Base-by-base conservation (phyloP, 306 rosid species). In the Quercus glauca region DNA sequence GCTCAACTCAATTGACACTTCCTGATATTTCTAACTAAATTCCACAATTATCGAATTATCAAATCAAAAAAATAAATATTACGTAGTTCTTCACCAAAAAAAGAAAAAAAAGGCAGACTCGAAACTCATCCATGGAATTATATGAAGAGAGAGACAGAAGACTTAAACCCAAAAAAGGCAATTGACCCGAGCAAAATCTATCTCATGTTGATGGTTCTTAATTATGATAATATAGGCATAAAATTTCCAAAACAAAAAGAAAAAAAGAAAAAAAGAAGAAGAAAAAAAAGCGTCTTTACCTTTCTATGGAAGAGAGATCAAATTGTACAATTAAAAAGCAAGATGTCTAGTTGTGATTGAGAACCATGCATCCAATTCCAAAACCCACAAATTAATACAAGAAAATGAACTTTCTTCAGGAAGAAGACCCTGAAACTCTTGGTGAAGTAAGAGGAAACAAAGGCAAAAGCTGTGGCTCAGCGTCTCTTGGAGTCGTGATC, bases 401-500 rank as follows among this genome's bases (percentile, higher is more conserved):
- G 21, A 37, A 63, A 80, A 73, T 69, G 15, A 28, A 28, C 18
- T 69, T 15, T 17, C 76, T 58, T 86, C 87, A 91, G 82, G 94
- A 85, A 60, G 91, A 81, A 17, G 94, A 83, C 35, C 91, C 91
- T 21, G 97, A 89, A 67, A 91, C 89, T 84, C 93, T 93, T 0
- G 99, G 99, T 28, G 99, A 93, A 9, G 93, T 80, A 1, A 89
- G 67, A 4, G 99, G 99, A 60, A 95, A 95, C 69, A 95, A 74
- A 71, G 98, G 88, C 86, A 95, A 77, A 7, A 95, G 94, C 89
- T 86, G 92, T 5, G 96, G 98, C 63, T 89, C 87, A 0, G 92
- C 79, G 60, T 75, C 91, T 76, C 96, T 88, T 0, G 96, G 98
- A 4, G 98, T 89, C 2, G 76, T 59, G 76, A 86, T 84, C 26